Base-by-base conservation (phyloP, 2,329 filamentous ascomycete species). In the Fusarium chaquense region DNA sequence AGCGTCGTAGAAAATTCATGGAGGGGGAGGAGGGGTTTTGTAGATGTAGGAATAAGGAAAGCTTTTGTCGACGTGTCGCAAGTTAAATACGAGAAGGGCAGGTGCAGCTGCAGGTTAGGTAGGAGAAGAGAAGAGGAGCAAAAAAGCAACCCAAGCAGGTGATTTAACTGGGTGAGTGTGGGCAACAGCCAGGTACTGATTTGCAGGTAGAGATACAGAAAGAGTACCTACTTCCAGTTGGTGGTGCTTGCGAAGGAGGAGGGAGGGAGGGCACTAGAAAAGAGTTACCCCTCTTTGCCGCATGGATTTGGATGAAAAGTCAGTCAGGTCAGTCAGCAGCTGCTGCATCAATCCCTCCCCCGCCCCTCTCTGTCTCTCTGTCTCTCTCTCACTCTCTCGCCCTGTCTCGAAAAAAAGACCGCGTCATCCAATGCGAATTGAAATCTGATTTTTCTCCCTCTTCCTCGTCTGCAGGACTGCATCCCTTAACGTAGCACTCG, bases 401-500 rank as follows among this genome's bases (percentile, higher is more conserved):
- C 20, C 20, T 20, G 26, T 28, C 33, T 36, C 33, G 9, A 36
- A 18, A 6, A 36, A 18, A 16, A 35, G 46, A 40, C 35, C 49
- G 38, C 49, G 49, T 52, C 49, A 52, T 52, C 49, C 49, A 52
- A 52, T 52, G 44, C n/a, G 7, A 46, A 32, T 32, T 30, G 49
- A 52, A 41, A 52, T 52, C 32, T 52, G 22, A 28, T 36, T 9
- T 38, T 52, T 28, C 15, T 12, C 49, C 16, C 22, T 20, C 18
- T 26, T 20, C 15, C 12, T 26, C 15, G 8, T 15, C 33, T 11
- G n/a, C 16, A 26, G 47, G 32, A 36, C 47, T 36, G 32, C 47
- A 30, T 52, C 49, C 49, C 49, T 52, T 52, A 52, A 35, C n/a
- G 49, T 52, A 40, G 49, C 49, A 52, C 7, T 41, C 24, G 7